Evolutionary conservation across 2,329 filamentous ascomycete genomes (phyloP).

Genomic region (Sarocladiaceae sp.): DNA sequence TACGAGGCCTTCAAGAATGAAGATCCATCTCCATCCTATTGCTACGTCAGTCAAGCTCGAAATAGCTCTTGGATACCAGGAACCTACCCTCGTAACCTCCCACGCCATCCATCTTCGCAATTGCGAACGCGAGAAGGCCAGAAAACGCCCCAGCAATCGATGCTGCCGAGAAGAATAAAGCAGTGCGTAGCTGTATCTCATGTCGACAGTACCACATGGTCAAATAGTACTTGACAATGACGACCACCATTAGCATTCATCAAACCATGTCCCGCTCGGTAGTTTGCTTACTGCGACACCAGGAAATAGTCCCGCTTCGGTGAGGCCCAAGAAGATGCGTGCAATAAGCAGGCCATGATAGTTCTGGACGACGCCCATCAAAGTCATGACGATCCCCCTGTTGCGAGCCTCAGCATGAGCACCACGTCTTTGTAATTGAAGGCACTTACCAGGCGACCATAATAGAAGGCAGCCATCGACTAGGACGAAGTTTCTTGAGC

Average conservation of each 20-base stretch:
- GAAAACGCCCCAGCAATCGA: slow-evolving; percentile 74
- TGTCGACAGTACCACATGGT: slow-evolving; percentile 55
- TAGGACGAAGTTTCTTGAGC: slow-evolving; percentile 67
- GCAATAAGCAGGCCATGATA: slow-evolving; percentile 41
- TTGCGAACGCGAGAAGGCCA: slow-evolving; percentile 64
- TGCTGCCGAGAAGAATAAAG: slow-evolving; percentile 78
- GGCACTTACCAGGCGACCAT: slow-evolving; percentile 50
- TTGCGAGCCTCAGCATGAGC: not conserved
- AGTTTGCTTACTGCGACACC: slow-evolving; percentile 43
- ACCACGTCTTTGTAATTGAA: not conserved
- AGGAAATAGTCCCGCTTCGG: slow-evolving; percentile 60
- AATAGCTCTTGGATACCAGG: not conserved
- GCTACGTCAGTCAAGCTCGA: not conserved
- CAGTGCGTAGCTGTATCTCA: slow-evolving; percentile 49
- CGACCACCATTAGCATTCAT: not conserved
- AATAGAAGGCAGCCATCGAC: slow-evolving; percentile 68
- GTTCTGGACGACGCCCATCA: slow-evolving; percentile 46
- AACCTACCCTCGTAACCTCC: slow-evolving; percentile 1
- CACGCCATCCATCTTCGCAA: slow-evolving; percentile 57
- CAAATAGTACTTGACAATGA: slow-evolving; percentile 37
- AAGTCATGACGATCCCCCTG: slow-evolving; percentile 39
- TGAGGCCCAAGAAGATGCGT: slow-evolving; percentile 56
- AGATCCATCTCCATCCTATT: slow-evolving; percentile 58
- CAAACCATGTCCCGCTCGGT: not conserved
- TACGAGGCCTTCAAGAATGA: slow-evolving; percentile 62